Conservation (phyloP, 2,329 filamentous ascomycete genomes). For the Madurella mycetomatis region DNA sequence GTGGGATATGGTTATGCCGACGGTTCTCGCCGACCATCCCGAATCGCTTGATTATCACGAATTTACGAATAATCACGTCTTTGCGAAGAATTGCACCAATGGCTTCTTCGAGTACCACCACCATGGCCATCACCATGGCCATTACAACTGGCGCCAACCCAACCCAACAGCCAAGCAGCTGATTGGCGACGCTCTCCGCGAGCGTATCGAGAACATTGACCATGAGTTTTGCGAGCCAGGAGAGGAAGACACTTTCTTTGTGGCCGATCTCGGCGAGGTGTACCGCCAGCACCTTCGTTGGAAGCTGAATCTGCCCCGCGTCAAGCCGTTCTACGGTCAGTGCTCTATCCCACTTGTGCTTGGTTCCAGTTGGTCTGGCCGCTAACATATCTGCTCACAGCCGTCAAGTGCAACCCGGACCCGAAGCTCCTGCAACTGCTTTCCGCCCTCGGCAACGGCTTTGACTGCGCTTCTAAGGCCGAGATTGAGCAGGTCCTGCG, state of each 20-base stretch:
- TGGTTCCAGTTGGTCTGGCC: not conserved
- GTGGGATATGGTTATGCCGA: slow-evolving; percentile 64
- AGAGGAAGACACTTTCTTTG: slow-evolving; percentile 97
- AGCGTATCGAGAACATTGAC: slow-evolving; percentile 78
- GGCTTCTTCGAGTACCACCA: slow-evolving; percentile 35
- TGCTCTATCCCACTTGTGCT: slow-evolving; percentile 31
- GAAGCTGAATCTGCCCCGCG: slow-evolving; percentile 88
- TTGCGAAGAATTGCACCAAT: slow-evolving; percentile 39
- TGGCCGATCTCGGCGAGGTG: slow-evolving; percentile 95
- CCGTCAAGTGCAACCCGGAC: slow-evolving; percentile 99
- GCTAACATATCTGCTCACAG: slow-evolving; percentile 40
- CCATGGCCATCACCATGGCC: slow-evolving; percentile 36
- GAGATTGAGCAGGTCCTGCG: slow-evolving; percentile 90
- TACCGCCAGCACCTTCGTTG: slow-evolving; percentile 98
- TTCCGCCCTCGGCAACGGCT: slow-evolving; percentile 83
- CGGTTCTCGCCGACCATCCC: slow-evolving; percentile 52
- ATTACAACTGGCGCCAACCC: slow-evolving; percentile 39
- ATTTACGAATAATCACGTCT: slow-evolving; percentile 42
- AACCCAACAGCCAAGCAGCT: slow-evolving; percentile 61
- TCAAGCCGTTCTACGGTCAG: slow-evolving; percentile 92
- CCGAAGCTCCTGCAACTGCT: slow-evolving; percentile 83
- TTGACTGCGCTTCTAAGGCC: slow-evolving; percentile 96
- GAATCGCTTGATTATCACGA: slow-evolving; percentile 46
- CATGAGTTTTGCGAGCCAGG: slow-evolving; percentile 83
- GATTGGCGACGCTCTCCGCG: slow-evolving; percentile 81